Percentiles rank a stretch among this genome's conserved stretches.
These are phyloP conservation scores for Chamaecyparis obtusa DNA, from an alignment of 75 land plant species.

Conservation along the genomic window DNA sequence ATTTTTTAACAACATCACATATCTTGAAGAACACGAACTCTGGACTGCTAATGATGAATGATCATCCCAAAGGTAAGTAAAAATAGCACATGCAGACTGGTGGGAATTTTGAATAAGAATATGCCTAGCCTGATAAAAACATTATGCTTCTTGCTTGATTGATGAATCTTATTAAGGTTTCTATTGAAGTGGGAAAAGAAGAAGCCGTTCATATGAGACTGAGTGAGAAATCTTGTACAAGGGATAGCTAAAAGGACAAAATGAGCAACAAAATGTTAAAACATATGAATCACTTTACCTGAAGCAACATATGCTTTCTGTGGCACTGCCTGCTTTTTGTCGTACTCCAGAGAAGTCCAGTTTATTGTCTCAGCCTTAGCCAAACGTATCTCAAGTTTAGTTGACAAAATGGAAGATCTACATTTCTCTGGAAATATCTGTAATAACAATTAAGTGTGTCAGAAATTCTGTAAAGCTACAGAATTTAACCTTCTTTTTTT, in stretches of 20 bases:
- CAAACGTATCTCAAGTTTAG: conserved; percentile 89
- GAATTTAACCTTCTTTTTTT: not conserved
- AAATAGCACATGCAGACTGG: no score
- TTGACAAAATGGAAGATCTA: conserved; percentile 52
- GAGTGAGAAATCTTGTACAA: no score
- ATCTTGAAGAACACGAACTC: no score
- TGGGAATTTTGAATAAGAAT: no score
- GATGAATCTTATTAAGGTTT: no score
- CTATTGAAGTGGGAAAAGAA: no score
- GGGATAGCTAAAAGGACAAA: not conserved
- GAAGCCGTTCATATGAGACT: no score
- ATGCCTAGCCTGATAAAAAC: no score
- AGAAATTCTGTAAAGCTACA: not conserved
- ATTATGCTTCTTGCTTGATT: no score
- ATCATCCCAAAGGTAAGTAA: no score
- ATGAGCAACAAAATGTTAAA: not conserved
- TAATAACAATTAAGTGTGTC: not conserved
- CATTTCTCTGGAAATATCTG: conserved; percentile 74
- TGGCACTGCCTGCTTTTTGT: conserved; percentile 24
- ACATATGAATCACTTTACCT: conserved; percentile 15
- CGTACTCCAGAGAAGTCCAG: conserved; percentile 79
- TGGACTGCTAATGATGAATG: no score
- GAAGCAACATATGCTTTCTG: conserved; percentile 33
- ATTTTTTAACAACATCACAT: no score
- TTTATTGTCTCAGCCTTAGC: conserved; percentile 68